Evolutionary conservation across 805 yeast genomes (phyloP), one percentile per base, ranked within the genome.

Genomic region (Metschnikowia sp.): DNA sequence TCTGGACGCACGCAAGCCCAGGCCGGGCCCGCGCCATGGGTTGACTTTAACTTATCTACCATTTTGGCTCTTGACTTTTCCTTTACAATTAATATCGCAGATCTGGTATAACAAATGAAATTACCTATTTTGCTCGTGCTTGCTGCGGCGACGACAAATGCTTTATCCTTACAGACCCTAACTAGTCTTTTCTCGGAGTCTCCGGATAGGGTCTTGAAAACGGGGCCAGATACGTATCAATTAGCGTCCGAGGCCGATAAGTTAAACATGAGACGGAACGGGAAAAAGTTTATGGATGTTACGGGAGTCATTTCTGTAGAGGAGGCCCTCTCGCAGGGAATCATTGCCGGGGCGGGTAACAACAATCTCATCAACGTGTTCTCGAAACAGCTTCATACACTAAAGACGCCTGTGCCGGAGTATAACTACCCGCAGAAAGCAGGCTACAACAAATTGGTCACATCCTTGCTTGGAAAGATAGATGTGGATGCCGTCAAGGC

Each of bases 231-330:
- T 22, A 54, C 62, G 4, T 71, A 52, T 49, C 54, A 55, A 42
- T 39, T 69, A 2, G 68, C 68, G n/a, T 53, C 66, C 10, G 79
- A 75, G 50, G 48, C 51, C 8, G 69, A 65, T 10, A 75, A 74
- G 51, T 54, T 66, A 47, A 44, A 52, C 5, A 60, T 69, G 46
- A 63, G 56, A 46, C 62, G 78, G 43, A 61, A 69, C 34, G 83
- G 83, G 42, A 63, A 73, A 32, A 75, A 70, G 26, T 86, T 84
- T 60, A 78, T 86, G 53, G 92, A 86, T 65, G 74, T 85, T 31
- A 84, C 92, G 9, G 70, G 72, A 47, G 62, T 59, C n/a, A 53
- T 72, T n/a, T 60, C 69, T 13, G 58, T 70, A 11, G 68, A 69
- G 31, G 69, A 63, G 22, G 76, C 75, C 5, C 49, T 61, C 37